phyloP scores from a whole-genome alignment of 257 asterid genomes.

The Cordia subcordata region DNA sequence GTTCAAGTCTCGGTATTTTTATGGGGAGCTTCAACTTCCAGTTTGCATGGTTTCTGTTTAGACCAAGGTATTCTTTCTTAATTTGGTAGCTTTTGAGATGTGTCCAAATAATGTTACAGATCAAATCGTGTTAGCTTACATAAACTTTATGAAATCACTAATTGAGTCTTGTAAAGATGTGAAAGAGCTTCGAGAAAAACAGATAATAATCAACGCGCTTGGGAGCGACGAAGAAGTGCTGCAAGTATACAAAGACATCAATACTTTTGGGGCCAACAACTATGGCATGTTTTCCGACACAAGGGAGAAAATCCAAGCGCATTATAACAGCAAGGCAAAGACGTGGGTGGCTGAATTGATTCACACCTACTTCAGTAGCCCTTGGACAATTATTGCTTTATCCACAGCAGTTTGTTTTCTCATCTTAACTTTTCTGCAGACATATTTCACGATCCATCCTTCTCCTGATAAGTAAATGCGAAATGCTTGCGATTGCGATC shows the following conservation, averaged over 20 bases:
- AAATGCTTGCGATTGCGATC: not conserved
- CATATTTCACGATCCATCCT: not conserved
- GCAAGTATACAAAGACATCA: not conserved
- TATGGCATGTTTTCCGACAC: not conserved
- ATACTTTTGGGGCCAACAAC: not conserved
- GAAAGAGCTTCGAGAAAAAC: not conserved
- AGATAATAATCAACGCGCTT: not conserved
- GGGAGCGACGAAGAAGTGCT: not conserved
- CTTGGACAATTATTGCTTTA: not conserved
- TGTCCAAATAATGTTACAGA: not conserved
- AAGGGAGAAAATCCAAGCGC: not conserved
- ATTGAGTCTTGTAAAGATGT: not conserved
- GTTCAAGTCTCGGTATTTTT: slow-evolving; percentile 17
- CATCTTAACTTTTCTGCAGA: not conserved
- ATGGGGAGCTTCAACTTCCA: slow-evolving; percentile 22
- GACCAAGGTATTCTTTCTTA: too few species aligned
- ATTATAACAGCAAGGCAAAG: slow-evolving; percentile 1
- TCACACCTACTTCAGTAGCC: slow-evolving; percentile 3
- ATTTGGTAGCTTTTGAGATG: too few species aligned
- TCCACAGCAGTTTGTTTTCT: not conserved
- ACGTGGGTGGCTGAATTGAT: slow-evolving; percentile 11
- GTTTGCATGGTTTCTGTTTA: slow-evolving; percentile 8
- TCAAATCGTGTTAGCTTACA: not conserved
- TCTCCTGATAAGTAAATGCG: not conserved
- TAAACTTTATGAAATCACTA: not conserved